phyloP scores from a whole-genome alignment of 2,329 filamentous ascomycete species.

The Ramularia endophylla region DNA sequence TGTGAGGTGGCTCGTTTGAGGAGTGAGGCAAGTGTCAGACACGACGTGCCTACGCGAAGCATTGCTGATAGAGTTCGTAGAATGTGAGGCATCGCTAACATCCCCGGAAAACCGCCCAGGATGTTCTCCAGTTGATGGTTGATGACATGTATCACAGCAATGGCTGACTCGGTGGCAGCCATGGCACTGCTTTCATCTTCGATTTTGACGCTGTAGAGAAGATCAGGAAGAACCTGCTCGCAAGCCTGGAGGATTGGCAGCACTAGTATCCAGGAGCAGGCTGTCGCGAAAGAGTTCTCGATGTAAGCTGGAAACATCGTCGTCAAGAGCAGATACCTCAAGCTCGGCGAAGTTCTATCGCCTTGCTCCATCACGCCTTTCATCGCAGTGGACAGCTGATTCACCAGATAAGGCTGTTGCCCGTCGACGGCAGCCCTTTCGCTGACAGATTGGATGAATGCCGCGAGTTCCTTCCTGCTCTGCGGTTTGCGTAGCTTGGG shows the following conservation, averaged over 20 bases:
- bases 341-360: conserved; percentile 30
- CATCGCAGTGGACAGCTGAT: conserved; percentile 49
- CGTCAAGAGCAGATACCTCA: conserved; percentile 48
- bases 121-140: conserved; percentile 9
- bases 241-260: conserved; percentile 48
- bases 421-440: conserved; percentile 53
- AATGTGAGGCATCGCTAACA: conserved; percentile 14
- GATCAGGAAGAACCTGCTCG: conserved; percentile 35
- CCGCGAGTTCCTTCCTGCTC: conserved; percentile 49
- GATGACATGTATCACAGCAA: conserved; percentile 15
- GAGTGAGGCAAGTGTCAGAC: conserved; percentile 9
- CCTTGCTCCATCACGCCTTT: conserved; percentile 39
- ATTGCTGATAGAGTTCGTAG: conserved; percentile 10
- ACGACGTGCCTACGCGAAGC: conserved; percentile 12
- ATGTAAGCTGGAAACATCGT: conserved; percentile 54
- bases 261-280: conserved; percentile 47
- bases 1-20: conserved; percentile 9
- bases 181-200: conserved; percentile 35
- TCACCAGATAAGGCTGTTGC: conserved; percentile 51
- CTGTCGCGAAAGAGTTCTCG: conserved; percentile 40
- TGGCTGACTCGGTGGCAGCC: conserved; percentile 8
- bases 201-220: conserved; percentile 43
- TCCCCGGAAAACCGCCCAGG: conserved; percentile 4
- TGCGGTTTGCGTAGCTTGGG: conserved; percentile 45
- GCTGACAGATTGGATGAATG: conserved; percentile 55